These are phyloP conservation scores for Fusarium palustre DNA, from an alignment of 2,329 filamentous ascomycete genomes.

Conservation along the genomic window DNA sequence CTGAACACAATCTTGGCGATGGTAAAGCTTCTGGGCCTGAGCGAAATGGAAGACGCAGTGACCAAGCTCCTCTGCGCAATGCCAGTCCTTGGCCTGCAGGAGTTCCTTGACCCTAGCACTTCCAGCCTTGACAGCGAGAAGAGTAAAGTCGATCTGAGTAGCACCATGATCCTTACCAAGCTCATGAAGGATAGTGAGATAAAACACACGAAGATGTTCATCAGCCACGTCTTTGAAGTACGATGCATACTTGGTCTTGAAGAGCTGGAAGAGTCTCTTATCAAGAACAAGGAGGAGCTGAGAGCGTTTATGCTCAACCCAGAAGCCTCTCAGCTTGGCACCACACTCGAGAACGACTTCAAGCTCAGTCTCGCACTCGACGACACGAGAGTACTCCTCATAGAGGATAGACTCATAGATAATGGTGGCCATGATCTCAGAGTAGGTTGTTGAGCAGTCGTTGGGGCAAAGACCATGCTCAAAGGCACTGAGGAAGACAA, in stretches of 20 bases:
- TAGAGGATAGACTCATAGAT: constrained; percentile 44
- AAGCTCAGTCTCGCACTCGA: constrained; percentile 36
- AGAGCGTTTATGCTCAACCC: constrained; percentile 45
- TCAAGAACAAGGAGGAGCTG: constrained; percentile 53
- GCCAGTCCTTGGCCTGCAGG: constrained; percentile 54
- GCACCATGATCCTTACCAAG: constrained; percentile 51
- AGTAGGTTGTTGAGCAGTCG: constrained; percentile 52
- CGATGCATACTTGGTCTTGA: constrained; percentile 51
- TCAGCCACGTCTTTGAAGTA: constrained; percentile 45
- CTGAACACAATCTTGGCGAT: constrained; percentile 52
- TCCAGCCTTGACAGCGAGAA: constrained; percentile 51
- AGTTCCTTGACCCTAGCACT: constrained; percentile 52
- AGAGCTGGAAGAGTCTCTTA: constrained; percentile 54
- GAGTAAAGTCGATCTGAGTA: constrained; percentile 54
- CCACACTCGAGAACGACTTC: constrained; percentile 43
- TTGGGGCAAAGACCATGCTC: constrained; percentile 56
- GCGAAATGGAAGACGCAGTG: constrained; percentile 58
- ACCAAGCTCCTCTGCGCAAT: constrained; percentile 57
- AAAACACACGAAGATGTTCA: constrained; percentile 54
- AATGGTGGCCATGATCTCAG: constrained; percentile 53
- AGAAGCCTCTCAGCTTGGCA: constrained; percentile 44
- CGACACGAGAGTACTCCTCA: constrained; percentile 43
- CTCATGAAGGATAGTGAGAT: constrained; percentile 54
- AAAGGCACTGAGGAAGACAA: constrained; percentile 60
- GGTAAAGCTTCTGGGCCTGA: constrained; percentile 56